Evolutionary conservation across 352 stramenopile genomes (phyloP).

Genomic region (Globisporangium takayamanum): DNA sequence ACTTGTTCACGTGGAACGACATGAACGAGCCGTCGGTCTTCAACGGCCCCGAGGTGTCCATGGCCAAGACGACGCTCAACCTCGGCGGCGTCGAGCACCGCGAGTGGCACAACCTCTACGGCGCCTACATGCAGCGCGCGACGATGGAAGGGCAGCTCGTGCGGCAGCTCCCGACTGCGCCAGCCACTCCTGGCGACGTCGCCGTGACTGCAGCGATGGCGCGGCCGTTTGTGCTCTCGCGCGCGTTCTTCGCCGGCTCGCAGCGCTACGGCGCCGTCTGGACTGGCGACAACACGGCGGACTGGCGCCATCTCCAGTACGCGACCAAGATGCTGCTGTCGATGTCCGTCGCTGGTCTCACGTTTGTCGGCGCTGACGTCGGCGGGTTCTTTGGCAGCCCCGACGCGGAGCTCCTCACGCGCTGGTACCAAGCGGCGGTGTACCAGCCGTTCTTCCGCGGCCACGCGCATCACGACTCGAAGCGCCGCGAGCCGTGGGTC

Average conservation of each 20-base stretch:
- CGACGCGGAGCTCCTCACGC: conserved; percentile 93
- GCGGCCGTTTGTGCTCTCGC: conserved; percentile 96
- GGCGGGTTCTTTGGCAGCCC: conserved; percentile 98
- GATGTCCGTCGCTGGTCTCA: conserved; percentile 93
- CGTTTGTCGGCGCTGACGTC: conserved; percentile 97
- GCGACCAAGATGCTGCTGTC: conserved; percentile 96
- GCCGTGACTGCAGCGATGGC: conserved; percentile 51
- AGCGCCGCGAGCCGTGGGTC: conserved; percentile 96
- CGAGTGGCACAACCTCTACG: conserved; percentile 99
- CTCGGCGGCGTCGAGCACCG: conserved; percentile 94
- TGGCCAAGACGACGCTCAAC: conserved; percentile 93
- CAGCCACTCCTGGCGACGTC: conserved; percentile 18
- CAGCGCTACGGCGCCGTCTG: conserved; percentile 97
- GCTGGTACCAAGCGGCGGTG: conserved; percentile 94
- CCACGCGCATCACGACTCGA: conserved; percentile 99
- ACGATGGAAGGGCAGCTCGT: conserved; percentile 91
- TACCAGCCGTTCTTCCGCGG: conserved; percentile 98
- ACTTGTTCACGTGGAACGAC: conserved; percentile 99
- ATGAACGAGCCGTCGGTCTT: conserved; percentile 99
- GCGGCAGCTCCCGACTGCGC: conserved; percentile 51
- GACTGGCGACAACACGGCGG: conserved; percentile 97
- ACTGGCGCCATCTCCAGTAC: conserved; percentile 96
- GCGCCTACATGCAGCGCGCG: conserved; percentile 96
- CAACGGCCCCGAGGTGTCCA: conserved; percentile 98
- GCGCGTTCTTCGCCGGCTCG: conserved; percentile 97